Evolutionary conservation across 2,329 filamentous ascomycete species (phyloP).

Genomic region (Cordyceps farinosa): DNA sequence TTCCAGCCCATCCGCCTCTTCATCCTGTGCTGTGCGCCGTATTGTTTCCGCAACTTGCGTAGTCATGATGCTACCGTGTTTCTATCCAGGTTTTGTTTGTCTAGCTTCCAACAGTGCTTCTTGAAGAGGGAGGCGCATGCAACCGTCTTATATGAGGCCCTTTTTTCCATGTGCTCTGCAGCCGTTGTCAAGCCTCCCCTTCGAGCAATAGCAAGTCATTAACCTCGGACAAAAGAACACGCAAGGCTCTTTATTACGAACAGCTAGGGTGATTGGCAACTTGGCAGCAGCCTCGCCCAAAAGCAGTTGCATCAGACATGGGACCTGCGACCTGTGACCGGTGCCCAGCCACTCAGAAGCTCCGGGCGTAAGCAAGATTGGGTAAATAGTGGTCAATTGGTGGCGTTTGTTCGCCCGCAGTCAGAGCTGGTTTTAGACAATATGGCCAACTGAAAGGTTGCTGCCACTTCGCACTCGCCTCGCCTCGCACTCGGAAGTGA

Average conservation of each 20-base stretch:
- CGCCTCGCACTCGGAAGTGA: not conserved
- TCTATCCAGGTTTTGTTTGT: not conserved
- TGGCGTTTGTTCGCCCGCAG: too few relatives aligned
- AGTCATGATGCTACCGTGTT: not conserved
- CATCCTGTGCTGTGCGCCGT: slow-evolving; percentile 14
- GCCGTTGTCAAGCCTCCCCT: too few relatives aligned
- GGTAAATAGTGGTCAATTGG: too few relatives aligned
- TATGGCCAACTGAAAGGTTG: too few relatives aligned
- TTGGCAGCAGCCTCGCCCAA: not conserved
- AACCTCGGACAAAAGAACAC: too few relatives aligned
- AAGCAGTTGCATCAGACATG: not conserved
- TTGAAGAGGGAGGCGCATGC: not conserved
- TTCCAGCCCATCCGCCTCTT: slow-evolving; percentile 1
- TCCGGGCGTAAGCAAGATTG: not conserved
- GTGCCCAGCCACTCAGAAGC: not conserved
- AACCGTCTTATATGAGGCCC: not conserved
- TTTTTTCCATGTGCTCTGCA: too few relatives aligned
- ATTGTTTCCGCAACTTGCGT: slow-evolving; percentile 27
- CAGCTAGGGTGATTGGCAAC: too few relatives aligned
- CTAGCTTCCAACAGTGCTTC: not conserved
- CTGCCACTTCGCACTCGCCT: too few relatives aligned
- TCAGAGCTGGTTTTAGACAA: too few relatives aligned
- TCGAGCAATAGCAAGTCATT: not conserved
- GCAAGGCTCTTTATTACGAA: too few relatives aligned
- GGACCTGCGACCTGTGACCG: not conserved